Conservation (phyloP, 2,329 filamentous ascomycete genomes). For the Xylaria sp. region DNA sequence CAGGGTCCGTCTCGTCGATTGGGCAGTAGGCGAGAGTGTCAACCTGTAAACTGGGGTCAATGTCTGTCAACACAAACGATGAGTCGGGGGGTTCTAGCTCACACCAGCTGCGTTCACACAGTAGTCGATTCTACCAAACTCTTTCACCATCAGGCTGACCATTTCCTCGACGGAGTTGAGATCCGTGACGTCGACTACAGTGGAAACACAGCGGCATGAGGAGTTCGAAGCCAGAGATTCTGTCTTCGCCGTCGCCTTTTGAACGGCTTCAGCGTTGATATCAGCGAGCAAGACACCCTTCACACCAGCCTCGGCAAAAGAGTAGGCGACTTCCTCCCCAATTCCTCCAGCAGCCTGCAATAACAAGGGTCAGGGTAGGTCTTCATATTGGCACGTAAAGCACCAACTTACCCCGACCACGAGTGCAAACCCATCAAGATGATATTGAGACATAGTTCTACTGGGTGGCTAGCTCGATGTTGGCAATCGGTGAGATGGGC, state of each 20-base stretch:
- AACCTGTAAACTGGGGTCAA: slow-evolving; percentile 16
- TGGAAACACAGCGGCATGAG: not conserved
- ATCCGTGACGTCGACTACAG: slow-evolving; percentile 6
- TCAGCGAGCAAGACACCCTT: slow-evolving; percentile 33
- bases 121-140: slow-evolving; percentile 32
- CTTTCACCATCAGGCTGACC: slow-evolving; percentile 15
- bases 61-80: not conserved
- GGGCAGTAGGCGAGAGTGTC: slow-evolving; percentile 31
- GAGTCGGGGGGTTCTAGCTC: too few species aligned
- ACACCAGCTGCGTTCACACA: slow-evolving; percentile 31
- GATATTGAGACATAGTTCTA: not conserved
- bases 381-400: not conserved
- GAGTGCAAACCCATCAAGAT: not conserved
- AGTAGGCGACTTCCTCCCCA: slow-evolving; percentile 25
- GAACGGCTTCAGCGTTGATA: slow-evolving; percentile 20
- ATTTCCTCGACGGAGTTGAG: slow-evolving; percentile 21
- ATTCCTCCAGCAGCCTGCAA: slow-evolving; percentile 31
- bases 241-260: slow-evolving; percentile 15
- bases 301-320: slow-evolving; percentile 32
- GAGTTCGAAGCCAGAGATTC: slow-evolving; percentile 26
- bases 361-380: not conserved
- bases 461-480: too few species aligned
- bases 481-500: too few species aligned
- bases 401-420: not conserved
- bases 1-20: slow-evolving; percentile 30